phyloP scores from a whole-genome alignment of 2,329 filamentous ascomycete genomes.

The Colletotrichum echinochloae region DNA sequence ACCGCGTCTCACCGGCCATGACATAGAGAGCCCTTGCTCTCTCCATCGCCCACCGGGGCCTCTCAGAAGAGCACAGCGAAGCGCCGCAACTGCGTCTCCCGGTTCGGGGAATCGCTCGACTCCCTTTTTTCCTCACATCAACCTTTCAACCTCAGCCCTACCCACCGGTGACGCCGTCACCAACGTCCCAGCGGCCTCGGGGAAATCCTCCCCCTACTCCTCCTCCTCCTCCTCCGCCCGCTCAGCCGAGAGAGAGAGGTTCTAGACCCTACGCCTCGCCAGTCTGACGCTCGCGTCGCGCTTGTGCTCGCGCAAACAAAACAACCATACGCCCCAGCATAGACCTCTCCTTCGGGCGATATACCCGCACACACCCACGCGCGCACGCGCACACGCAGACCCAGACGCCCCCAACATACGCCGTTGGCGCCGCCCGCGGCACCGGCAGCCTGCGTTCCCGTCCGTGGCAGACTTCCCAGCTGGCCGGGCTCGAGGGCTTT shows the following conservation, averaged over 20 bases:
- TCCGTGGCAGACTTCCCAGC: neutral
- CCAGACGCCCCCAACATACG: slow-evolving; percentile 1
- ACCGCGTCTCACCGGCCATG: neutral
- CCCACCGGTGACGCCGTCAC: slow-evolving; percentile 3
- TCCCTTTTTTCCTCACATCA: neutral
- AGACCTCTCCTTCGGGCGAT: slow-evolving; percentile 15
- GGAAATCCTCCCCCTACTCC: too few relatives aligned
- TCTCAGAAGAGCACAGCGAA: neutral
- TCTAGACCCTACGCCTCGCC: neutral
- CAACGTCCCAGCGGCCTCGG: neutral
- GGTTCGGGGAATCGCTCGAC: neutral
- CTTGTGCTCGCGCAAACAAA: slow-evolving; percentile 29
- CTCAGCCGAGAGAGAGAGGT: slow-evolving; percentile 23
- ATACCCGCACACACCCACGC: neutral
- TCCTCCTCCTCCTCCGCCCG: neutral
- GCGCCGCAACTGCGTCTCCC: neutral
- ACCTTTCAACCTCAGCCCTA: slow-evolving; percentile 17
- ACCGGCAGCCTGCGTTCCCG: slow-evolving; percentile 22
- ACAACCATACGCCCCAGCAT: neutral
- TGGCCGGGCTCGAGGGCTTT: neutral
- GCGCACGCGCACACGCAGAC: neutral
- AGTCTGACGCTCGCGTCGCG: slow-evolving; percentile 14
- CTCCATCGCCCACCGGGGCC: neutral
- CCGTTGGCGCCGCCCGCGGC: slow-evolving; percentile 7
- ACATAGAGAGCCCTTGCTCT: neutral